Base-by-base conservation (phyloP, 371 early-diverging fungal species). In the Mortierella sp. region DNA sequence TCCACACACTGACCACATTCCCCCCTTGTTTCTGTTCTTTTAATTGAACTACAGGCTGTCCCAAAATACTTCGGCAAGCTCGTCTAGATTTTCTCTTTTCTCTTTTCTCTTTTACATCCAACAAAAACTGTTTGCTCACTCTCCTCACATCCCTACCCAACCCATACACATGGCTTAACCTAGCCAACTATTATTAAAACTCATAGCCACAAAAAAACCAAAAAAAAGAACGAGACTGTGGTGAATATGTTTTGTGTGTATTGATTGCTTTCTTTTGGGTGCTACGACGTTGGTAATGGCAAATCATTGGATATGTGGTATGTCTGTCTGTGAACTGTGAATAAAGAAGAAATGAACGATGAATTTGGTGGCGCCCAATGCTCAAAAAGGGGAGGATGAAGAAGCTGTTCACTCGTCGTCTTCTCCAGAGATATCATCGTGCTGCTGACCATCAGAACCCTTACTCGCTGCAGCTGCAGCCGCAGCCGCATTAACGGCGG, bases 41-140 rank as follows among this genome's bases (percentile, higher is more conserved):
- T 26, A 31, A 7, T 31, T 3, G 14, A 54, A 52, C 0, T 70
- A 45, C 70, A 84, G 84, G 84, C 84, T 60, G 81, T 79, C 47
- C 86, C 82, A 60, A 82, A 85, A 79, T 85, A 79, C 82, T 81
- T 68, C 68, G 26, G 0, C 80, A 85, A 81, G 77, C 82, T 85
- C 63, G 86, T 72, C 45, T 82, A 81, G 76, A 81, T 50, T 21
- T 34, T 72, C 54, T 63, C 50, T 60, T 45, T 42, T 70, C 44
- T 19, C 65, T 44, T 58, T 63, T 63, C 63, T 72, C 34, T 78
- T 26, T 44, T 34, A 60, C 57, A 70, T 60, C 60, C 11, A 57
- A 52, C 47, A 52, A 31, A 38, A 55, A 48, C 4, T 74, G 31
- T 60, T 38, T 28, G 58, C 45, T 26, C 60, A 21, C 63, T 60